These are phyloP conservation scores for Fraxinus velutina DNA, from an alignment of 305 asterid species.

Conservation along the genomic window DNA sequence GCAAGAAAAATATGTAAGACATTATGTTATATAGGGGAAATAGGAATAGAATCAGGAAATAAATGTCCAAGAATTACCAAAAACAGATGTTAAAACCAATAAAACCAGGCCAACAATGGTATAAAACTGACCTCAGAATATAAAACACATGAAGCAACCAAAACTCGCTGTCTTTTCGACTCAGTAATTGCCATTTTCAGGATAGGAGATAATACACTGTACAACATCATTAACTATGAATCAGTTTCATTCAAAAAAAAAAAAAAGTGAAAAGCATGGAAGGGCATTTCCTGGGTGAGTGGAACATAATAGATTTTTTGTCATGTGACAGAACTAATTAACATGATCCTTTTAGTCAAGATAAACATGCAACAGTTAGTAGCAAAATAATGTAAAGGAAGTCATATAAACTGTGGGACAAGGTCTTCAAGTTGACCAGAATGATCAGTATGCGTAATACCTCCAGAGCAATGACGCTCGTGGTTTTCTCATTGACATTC, in stretches of 20 bases:
- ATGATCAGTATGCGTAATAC: slow-evolving; percentile 43
- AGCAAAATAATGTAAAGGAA: background rate
- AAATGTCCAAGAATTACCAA: slow-evolving; percentile 17
- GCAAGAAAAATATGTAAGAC: slow-evolving; percentile 22
- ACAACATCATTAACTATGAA: slow-evolving; percentile 28
- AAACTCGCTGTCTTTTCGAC: slow-evolving; percentile 90
- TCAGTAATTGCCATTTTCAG: slow-evolving; percentile 91
- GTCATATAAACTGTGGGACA: slow-evolving; percentile 9
- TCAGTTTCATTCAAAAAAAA: slow-evolving; percentile 26
- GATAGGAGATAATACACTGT: slow-evolving; percentile 94
- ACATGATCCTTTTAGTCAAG: slow-evolving; percentile 4
- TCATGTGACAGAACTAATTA: slow-evolving; percentile 22
- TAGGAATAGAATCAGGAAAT: slow-evolving; percentile 3
- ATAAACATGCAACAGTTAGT: background rate
- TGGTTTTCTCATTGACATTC: slow-evolving; percentile 75
- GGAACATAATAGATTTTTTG: slow-evolving; percentile 17
- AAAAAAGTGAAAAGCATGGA: slow-evolving; percentile 21
- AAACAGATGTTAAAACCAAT: slow-evolving; percentile 16
- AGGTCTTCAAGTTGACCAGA: slow-evolving; percentile 17
- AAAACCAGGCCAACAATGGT: slow-evolving; percentile 18
- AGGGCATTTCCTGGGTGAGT: slow-evolving; percentile 23
- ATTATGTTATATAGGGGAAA: slow-evolving; percentile 22
- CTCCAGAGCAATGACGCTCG: slow-evolving; percentile 96
- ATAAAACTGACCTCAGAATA: slow-evolving; percentile 83
- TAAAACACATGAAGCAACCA: slow-evolving; percentile 91